Base-by-base conservation (phyloP, 1,284 basidiomycete genomes). In the Papiliotrema nemorosa region DNA sequence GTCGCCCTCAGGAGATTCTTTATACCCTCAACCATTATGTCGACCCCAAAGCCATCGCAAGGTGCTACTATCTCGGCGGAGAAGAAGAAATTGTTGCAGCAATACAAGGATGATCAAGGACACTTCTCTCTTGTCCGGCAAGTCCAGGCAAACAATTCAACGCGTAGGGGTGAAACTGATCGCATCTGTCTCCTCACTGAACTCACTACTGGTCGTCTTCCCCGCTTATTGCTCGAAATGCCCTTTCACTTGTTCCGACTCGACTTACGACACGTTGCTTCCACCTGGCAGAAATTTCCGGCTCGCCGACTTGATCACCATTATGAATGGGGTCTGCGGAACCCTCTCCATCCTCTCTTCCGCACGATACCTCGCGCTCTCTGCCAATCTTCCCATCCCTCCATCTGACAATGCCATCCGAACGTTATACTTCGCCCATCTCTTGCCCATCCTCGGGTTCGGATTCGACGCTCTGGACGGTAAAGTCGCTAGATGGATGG, bases 271-370 rank as follows among this genome's bases (percentile, higher is more conserved):
- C 24, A 13, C 10, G 35, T n/a, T n/a, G n/a, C 22, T 26, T 16
- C 16, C 5, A 24, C n/a, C 25, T 24, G 25, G 31, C 65, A 96
- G 94, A 63, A 98, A 97, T 76, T 98, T 99, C 73, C 90, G 93
- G 52, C 83, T 98, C 31, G 94, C 94, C 62, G 94, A 99, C 77
- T 82, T 96, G 40, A 91, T 99, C 66, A 99, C 94, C n/a, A 90
- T 99, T 60, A 94, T 96, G 86, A 99, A 99, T 71, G 96, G 96
- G 36, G 89, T 98, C 72, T 99, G 96, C 76, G 96, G 96, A 52
- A 90, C 90, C 14, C 87, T 97, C 64, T 97, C 93, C 36, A 74
- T 74, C 63, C 81, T 99, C 59, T 94, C 94, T 73, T 92, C 88
- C 33, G 93, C 90, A 7, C 90, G 87, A 35, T 85, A 86, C 53